A percentile compares a stretch with the other conserved stretches of the same genome.
Conservation (phyloP, 306 rosid genomes). For the Macrotyloma uniflorum region DNA sequence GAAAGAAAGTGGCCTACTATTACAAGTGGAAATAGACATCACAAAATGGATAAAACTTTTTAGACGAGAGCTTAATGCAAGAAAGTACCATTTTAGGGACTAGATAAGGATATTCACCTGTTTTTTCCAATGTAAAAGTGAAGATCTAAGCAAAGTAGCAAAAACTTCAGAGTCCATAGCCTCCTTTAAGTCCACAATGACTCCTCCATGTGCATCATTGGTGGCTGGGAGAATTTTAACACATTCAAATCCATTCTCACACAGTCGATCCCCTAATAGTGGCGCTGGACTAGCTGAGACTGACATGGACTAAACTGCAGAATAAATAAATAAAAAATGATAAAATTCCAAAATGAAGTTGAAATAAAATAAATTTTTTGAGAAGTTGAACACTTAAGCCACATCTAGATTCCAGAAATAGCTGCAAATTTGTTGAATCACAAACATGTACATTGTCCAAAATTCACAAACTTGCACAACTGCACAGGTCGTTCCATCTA, state of each 20-base stretch:
- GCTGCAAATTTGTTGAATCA: neutral
- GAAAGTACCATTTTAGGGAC: constrained; percentile 11
- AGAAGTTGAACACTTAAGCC: neutral
- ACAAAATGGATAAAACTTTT: neutral
- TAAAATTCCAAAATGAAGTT: neutral
- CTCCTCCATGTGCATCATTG: constrained; percentile 61
- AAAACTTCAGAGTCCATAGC: constrained; percentile 51
- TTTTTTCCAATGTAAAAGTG: constrained; percentile 52
- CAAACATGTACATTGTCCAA: neutral
- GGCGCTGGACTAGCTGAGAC: constrained; percentile 40
- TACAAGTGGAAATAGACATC: neutral
- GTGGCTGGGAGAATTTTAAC: constrained; percentile 43
- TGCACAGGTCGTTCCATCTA: neutral
- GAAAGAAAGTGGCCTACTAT: neutral
- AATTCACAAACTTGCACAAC: neutral
- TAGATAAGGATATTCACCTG: constrained; percentile 33
- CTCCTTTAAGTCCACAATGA: constrained; percentile 50
- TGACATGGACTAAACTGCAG: constrained; percentile 43
- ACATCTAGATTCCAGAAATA: constrained; percentile 5
- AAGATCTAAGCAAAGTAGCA: constrained; percentile 52
- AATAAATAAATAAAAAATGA: neutral
- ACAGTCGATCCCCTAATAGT: constrained; percentile 34
- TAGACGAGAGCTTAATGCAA: neutral
- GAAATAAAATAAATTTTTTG: neutral
- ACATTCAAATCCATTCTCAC: constrained; percentile 45